Evolutionary conservation across 139 green algal genomes (phyloP).

Genomic region (Chlorella sp.): DNA sequence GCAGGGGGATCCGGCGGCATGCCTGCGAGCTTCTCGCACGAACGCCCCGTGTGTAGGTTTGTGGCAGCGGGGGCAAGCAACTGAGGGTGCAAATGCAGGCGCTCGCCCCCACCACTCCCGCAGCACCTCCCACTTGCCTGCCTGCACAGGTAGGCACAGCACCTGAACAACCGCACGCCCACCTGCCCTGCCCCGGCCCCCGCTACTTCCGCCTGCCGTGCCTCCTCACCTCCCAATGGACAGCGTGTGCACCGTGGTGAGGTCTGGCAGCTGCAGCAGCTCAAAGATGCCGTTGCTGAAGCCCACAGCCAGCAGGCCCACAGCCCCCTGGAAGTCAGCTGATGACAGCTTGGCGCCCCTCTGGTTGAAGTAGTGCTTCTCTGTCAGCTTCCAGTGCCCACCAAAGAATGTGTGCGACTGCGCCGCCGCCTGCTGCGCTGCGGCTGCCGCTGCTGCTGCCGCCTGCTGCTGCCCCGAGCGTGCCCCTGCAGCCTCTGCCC

Average conservation of each 20-base stretch:
- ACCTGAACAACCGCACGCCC: not conserved
- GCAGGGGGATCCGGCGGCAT: too few species aligned
- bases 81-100: too few species aligned
- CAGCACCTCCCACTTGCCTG: too few species aligned
- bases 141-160: not conserved
- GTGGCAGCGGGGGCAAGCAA: too few species aligned
- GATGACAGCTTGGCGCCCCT: slow-evolving; percentile 63
- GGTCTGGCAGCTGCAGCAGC: slow-evolving; percentile 88
- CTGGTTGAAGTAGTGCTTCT: slow-evolving; percentile 87
- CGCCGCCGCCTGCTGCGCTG: not conserved
- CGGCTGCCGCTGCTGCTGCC: slow-evolving; percentile 3
- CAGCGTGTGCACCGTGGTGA: slow-evolving; percentile 69
- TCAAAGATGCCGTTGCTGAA: slow-evolving; percentile 93
- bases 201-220: not conserved
- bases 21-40: too few species aligned
- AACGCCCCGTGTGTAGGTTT: too few species aligned
- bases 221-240: slow-evolving; percentile 52
- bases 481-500: not conserved
- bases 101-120: too few species aligned
- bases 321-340: slow-evolving; percentile 61
- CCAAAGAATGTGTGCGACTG: slow-evolving; percentile 43
- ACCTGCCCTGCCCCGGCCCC: not conserved
- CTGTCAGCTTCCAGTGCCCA: slow-evolving; percentile 79
- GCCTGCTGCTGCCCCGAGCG: not conserved
- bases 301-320: slow-evolving; percentile 75